Base-by-base conservation (phyloP, 2,329 filamentous ascomycete species). In the Fusarium sp. region DNA sequence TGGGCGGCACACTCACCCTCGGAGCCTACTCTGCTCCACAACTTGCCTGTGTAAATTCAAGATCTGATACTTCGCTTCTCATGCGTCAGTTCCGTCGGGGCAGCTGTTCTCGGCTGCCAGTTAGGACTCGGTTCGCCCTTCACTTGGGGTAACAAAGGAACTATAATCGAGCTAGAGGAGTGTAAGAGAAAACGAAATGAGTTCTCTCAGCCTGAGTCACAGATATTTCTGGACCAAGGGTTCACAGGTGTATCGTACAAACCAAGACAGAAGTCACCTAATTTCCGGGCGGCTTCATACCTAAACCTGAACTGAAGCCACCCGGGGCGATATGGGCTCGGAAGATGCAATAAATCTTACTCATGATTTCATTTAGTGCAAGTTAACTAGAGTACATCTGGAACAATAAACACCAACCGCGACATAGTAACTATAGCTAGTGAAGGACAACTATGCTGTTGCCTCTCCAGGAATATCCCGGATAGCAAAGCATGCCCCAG, bases 161-260 rank as follows among this genome's bases (percentile, higher is more conserved):
- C 14, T 13, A 13, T 24, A 22, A 26, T 51, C 38, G 48, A 51
- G 22, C 22, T 46, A 14, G 42, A 46, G 24, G 42, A 31, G 8
- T 45, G 43, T 34, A 55, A 46, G 43, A 46, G 52, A 18, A 55
- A 46, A 18, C 52, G 52, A 33, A 24, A 17, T 17, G 36, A 45
- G 26, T 40, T 38, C 15, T 55, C 42, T 39, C 8, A 18, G 15
- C 42, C 42, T 20, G 52, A 55, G 14, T 56, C 43, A 34, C 24
- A 34, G 17, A 42, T 42, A 17, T 48, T 22, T 9, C 31, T 56
- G 24, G 18, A 39, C 14, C 26, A 31, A 56, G 53, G 53, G 9
- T 56, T 56, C 24, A 49, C 43, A n/a, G n/a, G 53, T 48, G 52
- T 55, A 11, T 46, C 52, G 13, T 56, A 56, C 20, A 48, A 56